Evolutionary conservation across 257 asterid species (phyloP).

Genomic region (Misopates orontium): DNA sequence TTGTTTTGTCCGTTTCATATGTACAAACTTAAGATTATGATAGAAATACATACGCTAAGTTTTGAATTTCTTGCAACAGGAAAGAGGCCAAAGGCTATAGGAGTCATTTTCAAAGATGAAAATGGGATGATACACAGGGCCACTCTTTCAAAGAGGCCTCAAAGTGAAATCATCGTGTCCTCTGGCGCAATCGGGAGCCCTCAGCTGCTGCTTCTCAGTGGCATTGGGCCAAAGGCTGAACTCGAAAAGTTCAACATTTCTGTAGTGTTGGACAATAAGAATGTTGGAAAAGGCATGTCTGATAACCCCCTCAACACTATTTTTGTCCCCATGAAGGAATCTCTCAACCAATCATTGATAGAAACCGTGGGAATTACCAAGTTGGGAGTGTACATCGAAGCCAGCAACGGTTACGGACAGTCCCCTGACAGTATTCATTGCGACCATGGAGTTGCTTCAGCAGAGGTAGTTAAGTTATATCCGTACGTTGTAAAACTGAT

Average conservation of each 20-base stretch:
- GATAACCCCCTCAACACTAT: constrained; percentile 91
- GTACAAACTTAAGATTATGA: no score
- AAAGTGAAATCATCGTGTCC: constrained; percentile 75
- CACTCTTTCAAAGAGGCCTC: constrained; percentile 52
- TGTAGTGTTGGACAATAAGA: constrained; percentile 61
- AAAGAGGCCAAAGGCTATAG: constrained; percentile 62
- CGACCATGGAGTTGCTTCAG: constrained; percentile 82
- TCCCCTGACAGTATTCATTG: constrained; percentile 64
- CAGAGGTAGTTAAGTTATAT: constrained; percentile 58
- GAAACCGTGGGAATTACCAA: constrained; percentile 92
- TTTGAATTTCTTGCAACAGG: constrained; percentile 37
- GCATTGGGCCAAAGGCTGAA: constrained; percentile 78
- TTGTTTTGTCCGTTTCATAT: no score
- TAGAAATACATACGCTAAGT: no score
- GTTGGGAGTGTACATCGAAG: constrained; percentile 85
- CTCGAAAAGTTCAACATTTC: constrained; percentile 64
- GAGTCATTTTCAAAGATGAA: constrained; percentile 84
- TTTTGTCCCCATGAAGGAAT: constrained; percentile 66
- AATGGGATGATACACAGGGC: constrained; percentile 71
- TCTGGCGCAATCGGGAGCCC: constrained; percentile 98
- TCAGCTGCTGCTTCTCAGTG: constrained; percentile 84
- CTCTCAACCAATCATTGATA: constrained; percentile 69
- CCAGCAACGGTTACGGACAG: constrained; percentile 96
- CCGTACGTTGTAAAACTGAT: background rate
- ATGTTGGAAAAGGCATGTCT: constrained; percentile 76